A percentile compares a stretch with the other conserved stretches of the same genome.
Evolutionary conservation across 192 early-diverging fungal species (phyloP).

Genomic region (Linnemannia hyalina): DNA sequence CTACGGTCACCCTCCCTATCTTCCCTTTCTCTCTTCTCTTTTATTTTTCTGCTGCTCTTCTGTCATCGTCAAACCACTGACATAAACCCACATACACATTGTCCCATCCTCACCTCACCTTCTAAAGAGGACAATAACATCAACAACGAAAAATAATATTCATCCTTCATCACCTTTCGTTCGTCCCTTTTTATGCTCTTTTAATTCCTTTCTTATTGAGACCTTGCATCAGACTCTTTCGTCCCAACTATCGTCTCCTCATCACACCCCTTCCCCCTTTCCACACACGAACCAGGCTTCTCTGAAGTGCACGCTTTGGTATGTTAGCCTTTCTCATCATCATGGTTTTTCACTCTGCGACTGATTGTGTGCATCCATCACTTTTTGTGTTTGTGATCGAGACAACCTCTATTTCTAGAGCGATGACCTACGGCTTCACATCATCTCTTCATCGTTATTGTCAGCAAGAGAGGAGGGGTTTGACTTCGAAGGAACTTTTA

Average conservation of each 20-base stretch:
- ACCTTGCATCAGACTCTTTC: no score
- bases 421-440: no score
- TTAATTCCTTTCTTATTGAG: no score
- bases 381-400: no score
- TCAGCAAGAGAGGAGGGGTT: background rate
- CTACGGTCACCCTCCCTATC: background rate
- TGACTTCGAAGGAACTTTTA: background rate
- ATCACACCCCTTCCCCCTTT: no score
- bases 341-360: no score
- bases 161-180: background rate
- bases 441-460: background rate
- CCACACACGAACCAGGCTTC: no score
- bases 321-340: no score
- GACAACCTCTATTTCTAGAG: no score
- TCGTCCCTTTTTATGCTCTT: background rate
- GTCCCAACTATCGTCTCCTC: no score
- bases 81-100: background rate
- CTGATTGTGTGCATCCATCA: no score
- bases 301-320: no score
- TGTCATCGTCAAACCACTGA: background rate
- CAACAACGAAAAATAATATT: background rate
- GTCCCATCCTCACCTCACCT: background rate
- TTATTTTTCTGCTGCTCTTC: background rate
- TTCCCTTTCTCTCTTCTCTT: background rate
- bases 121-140: background rate